Evolutionary conservation across 176 grass and related monocot genomes (phyloP).

Genomic region (Musa schizocarpa): DNA sequence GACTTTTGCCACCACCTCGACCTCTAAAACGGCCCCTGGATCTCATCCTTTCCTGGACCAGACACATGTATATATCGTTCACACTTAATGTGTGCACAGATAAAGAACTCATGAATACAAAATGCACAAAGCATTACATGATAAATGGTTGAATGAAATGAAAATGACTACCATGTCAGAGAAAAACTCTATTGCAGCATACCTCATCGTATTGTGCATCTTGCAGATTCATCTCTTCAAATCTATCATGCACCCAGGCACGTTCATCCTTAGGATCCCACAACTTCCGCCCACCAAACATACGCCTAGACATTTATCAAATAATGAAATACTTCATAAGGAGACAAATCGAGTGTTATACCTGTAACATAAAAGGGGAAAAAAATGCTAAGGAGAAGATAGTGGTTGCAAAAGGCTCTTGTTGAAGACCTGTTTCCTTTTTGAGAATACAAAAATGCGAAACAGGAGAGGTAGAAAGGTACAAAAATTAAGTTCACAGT

Average conservation of each 20-base stretch:
- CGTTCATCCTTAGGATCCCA: constrained; percentile 22
- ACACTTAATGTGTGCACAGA: not conserved
- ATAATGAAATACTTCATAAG: not conserved
- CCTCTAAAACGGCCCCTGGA: constrained; percentile 44
- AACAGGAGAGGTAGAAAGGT: too few species aligned
- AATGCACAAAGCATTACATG: constrained; percentile 9
- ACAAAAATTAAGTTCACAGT: too few species aligned
- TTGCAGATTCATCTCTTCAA: constrained; percentile 28
- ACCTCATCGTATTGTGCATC: constrained; percentile 17
- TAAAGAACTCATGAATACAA: not conserved
- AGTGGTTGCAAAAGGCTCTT: too few species aligned
- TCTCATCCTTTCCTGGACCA: constrained; percentile 34
- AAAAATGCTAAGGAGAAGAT: too few species aligned
- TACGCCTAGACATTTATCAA: not conserved
- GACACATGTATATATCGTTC: not conserved
- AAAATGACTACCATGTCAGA: not conserved
- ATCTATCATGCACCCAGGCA: constrained; percentile 31
- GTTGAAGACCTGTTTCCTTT: too few species aligned
- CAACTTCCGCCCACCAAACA: constrained; percentile 18
- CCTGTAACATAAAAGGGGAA: too few species aligned
- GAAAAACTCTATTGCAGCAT: not conserved
- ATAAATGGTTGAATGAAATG: constrained; percentile 19
- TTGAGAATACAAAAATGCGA: too few species aligned
- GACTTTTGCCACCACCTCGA: constrained; percentile 39
- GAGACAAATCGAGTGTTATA: too few species aligned